These are phyloP conservation scores for Ministeria vibrans DNA, from an alignment of 78 protist species.

Conservation along the genomic window DNA sequence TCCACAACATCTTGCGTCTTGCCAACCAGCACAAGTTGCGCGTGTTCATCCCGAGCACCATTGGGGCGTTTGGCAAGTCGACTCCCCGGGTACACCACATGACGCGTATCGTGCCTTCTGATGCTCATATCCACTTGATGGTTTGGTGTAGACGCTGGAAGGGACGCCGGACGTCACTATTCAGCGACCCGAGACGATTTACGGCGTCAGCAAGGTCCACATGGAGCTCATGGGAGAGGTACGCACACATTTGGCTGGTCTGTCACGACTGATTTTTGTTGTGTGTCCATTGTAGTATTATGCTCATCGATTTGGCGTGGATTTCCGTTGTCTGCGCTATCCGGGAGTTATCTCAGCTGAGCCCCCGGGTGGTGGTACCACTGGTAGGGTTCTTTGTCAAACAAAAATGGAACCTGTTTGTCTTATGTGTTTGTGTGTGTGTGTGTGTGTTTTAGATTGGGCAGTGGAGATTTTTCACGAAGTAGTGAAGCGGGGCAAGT, in stretches of 20 bases:
- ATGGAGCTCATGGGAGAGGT: constrained; percentile 46
- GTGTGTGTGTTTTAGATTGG: constrained; percentile 34
- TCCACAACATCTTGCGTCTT: constrained; percentile 39
- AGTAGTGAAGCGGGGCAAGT: constrained; percentile 19
- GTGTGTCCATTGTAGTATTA: constrained; percentile 29
- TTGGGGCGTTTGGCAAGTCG: constrained; percentile 60
- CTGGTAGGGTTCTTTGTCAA: constrained; percentile 5
- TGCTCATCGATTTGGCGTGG: constrained; percentile 41
- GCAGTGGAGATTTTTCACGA: constrained; percentile 57
- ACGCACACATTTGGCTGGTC: neutral
- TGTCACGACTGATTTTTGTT: neutral
- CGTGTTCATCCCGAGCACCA: constrained; percentile 56
- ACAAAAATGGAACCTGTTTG: neutral
- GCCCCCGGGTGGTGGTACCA: constrained; percentile 79
- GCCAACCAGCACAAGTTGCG: constrained; percentile 10
- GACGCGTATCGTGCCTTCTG: no score
- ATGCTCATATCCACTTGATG: no score
- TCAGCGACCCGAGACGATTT: constrained; percentile 58
- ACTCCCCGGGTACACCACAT: constrained; percentile 20
- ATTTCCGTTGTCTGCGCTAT: constrained; percentile 63
- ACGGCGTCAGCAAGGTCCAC: constrained; percentile 65
- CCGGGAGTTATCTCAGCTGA: constrained; percentile 61
- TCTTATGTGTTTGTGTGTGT: no score
- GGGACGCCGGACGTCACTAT: constrained; percentile 58
- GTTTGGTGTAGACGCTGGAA: no score